Evolutionary conservation across 1,284 basidiomycete genomes (phyloP), one percentile per base, ranked within the genome.

Genomic region (Fomitopsis betulina): DNA sequence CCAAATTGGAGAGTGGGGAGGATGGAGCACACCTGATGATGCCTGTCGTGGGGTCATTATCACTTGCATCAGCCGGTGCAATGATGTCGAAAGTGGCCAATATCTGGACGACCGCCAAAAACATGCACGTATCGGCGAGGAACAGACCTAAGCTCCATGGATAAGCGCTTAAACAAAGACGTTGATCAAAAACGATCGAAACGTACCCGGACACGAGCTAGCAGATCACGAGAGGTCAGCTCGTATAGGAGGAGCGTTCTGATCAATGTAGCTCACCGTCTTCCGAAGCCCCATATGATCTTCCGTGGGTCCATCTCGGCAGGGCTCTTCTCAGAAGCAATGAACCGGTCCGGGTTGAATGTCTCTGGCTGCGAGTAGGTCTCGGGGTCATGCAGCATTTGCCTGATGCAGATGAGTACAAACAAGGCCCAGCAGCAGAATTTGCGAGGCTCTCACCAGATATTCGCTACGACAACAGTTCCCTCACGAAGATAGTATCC

Each of bases 241-340:
- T 37, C 35, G 35, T 12, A 37, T 1, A 1, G 13, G 35, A 12
- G 8, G 8, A 10, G 13, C 2, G 13, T 21, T n/a, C 13, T 47
- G 27, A 12, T 47, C 25, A 30, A 47, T 15, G 15, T n/a, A 35
- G 21, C 49, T 51, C 37, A 77, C 78, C 79, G 67, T 67, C 76
- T 55, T 33, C 64, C 68, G 55, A 65, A 69, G 21, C 65, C 66
- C 37, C 52, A 53, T 58, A 59, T 39, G 72, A 71, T 32, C 67
- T 61, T 27, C 59, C 67, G 49, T 71, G 74, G 53, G 68, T 68
- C 4, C 66, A 65, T 7, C 61, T 61, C 50, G 60, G 49, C 58
- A 5, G 19, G 32, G 53, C 71, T 71, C 56, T 52, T 57, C 39
- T 54, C 52, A 12, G 47, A 39, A 30, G 61, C 57, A 54, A 57